Evolutionary conservation across 805 yeast species (phyloP).

Genomic region (Debaryomyces hansenii): DNA sequence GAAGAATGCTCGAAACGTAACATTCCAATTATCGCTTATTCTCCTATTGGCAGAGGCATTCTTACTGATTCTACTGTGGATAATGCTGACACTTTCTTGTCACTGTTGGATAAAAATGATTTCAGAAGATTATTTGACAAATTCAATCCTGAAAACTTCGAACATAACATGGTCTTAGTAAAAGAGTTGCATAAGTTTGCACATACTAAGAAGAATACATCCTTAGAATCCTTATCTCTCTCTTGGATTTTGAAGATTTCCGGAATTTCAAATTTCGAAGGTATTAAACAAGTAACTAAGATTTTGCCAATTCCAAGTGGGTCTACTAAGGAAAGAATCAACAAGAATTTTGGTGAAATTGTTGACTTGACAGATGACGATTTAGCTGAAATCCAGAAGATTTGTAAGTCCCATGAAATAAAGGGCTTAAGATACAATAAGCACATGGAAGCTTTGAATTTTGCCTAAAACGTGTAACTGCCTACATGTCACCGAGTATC

Average conservation of each 20-base stretch:
- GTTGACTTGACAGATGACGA: conserved; percentile 56
- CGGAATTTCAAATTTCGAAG: conserved; percentile 54
- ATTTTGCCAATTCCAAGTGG: conserved; percentile 84
- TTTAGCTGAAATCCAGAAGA: conserved; percentile 49
- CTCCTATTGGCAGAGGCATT: conserved; percentile 81
- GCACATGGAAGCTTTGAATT: conserved; percentile 7
- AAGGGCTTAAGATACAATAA: conserved; percentile 59
- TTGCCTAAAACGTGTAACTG: conserved; percentile 8
- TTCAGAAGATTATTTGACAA: conserved; percentile 52
- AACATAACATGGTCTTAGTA: conserved; percentile 52
- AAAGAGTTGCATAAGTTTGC: conserved; percentile 52
- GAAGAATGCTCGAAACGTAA: conserved; percentile 54
- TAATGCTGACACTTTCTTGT: conserved; percentile 24
- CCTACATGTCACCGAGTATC: too few species aligned
- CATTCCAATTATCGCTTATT: conserved; percentile 74
- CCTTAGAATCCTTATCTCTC: conserved; percentile 55
- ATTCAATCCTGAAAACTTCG: conserved; percentile 57
- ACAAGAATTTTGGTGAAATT: conserved; percentile 53
- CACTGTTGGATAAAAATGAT: conserved; percentile 58
- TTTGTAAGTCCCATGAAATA: conserved; percentile 44
- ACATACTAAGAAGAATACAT: conserved; percentile 41
- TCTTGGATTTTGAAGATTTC: conserved; percentile 59
- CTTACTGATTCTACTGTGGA: conserved; percentile 62
- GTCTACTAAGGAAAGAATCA: conserved; percentile 56
- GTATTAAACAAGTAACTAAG: conserved; percentile 44